phyloP scores from a whole-genome alignment of 2,329 filamentous ascomycete genomes.

The Cladosporium phlei region DNA sequence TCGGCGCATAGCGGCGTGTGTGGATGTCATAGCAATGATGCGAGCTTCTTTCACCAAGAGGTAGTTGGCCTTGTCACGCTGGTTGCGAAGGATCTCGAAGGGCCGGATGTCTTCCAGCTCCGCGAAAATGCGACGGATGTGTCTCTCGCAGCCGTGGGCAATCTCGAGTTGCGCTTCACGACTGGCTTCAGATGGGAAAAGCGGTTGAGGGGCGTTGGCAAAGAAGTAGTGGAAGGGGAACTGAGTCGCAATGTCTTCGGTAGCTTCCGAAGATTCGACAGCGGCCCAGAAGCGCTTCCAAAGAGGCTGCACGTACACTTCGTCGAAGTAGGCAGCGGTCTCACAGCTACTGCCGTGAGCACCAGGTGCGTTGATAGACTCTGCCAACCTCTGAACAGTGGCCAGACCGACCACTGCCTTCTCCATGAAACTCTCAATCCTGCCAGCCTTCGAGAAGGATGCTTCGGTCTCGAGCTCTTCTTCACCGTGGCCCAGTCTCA shows the following conservation, averaged over 20 bases:
- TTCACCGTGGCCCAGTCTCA: constrained; percentile 90
- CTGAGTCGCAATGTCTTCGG: constrained; percentile 59
- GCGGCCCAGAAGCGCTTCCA: constrained; percentile 81
- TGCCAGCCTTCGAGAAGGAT: constrained; percentile 88
- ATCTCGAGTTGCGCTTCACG: constrained; percentile 69
- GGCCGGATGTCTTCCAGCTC: constrained; percentile 90
- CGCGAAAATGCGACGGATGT: constrained; percentile 84
- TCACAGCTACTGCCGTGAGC: constrained; percentile 96
- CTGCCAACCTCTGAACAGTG: constrained; percentile 81
- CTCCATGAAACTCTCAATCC: constrained; percentile 91
- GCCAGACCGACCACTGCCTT: constrained; percentile 72
- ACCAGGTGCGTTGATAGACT: constrained; percentile 78
- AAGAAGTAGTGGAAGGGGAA: constrained; percentile 93
- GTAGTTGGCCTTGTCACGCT: constrained; percentile 93
- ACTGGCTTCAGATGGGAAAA: constrained; percentile 66
- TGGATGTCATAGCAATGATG: constrained; percentile 97
- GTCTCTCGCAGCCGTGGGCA: constrained; percentile 77
- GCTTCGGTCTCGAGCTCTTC: constrained; percentile 83
- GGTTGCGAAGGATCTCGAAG: constrained; percentile 85
- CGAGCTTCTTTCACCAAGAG: constrained; percentile 92
- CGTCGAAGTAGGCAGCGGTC: constrained; percentile 94
- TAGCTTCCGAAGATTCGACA: constrained; percentile 50
- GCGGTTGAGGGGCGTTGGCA: constrained; percentile 74
- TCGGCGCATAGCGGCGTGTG: constrained; percentile 90
- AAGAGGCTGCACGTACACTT: constrained; percentile 80